These are phyloP conservation scores for Blastocystis sp. DNA, from an alignment of 352 stramenopile species.

Conservation along the genomic window DNA sequence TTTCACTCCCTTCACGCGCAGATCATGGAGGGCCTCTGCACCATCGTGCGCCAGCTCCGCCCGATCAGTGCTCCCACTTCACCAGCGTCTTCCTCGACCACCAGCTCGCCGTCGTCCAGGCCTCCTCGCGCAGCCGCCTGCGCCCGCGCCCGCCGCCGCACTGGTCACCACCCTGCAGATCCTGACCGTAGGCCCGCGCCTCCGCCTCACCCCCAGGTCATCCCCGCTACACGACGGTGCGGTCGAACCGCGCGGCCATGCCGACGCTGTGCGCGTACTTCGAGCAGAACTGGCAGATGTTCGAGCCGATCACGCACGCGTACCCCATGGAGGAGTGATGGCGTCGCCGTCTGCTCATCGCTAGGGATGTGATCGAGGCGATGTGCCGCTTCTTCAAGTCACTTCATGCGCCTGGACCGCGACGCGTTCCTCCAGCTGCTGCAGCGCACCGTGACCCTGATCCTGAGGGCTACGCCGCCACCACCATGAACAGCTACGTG, in stretches of 20 bases:
- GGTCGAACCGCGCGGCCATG: background rate
- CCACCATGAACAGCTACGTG: conserved; percentile 13
- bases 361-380: conserved; percentile 10
- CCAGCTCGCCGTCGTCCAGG: background rate
- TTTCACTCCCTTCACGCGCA: background rate
- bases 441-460: background rate
- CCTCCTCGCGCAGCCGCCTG: background rate
- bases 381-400: conserved; percentile 51
- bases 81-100: background rate
- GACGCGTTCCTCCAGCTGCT: background rate
- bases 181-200: background rate
- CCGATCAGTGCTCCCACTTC: background rate
- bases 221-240: background rate
- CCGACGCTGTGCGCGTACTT: conserved; percentile 1
- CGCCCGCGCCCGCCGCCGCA: background rate
- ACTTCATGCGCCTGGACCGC: conserved; percentile 38
- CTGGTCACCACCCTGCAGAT: background rate
- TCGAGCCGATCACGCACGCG: background rate
- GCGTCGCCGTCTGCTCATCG: background rate
- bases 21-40: conserved; percentile 26
- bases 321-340: background rate
- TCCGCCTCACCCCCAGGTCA: background rate
- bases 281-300: conserved; percentile 23
- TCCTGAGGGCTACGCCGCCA: background rate
- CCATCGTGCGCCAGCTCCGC: background rate